Evolutionary conservation across 805 yeast species (phyloP), one percentile per base, ranked within the genome.

Genomic region (Saccharomycopsis sp.): DNA sequence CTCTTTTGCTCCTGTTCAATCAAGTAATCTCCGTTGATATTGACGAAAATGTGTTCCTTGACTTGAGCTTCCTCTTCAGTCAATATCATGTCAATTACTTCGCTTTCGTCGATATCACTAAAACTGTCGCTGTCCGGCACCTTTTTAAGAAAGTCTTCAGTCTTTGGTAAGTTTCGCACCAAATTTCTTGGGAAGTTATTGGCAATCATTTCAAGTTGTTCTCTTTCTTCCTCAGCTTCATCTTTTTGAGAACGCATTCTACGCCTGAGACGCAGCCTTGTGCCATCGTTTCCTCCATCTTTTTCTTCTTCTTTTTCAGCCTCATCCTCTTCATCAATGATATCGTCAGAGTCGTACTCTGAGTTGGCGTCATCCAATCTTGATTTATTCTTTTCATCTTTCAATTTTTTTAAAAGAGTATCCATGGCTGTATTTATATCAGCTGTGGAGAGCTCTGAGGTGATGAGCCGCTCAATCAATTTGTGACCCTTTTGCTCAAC

Each of bases 31-130:
- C 82, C 83, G 59, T 94, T 88, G 30, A 85, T 67, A 2, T 92
- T 88, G 40, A 82, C 77, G 97, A 98, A 92, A 3, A 88, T 74
- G 45, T 81, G 69, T 50, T 86, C 88, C 58, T 89, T 92, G 48
- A 80, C 56, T 42, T 63, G 68, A 8, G 78, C 69, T 48, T 88
- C 96, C 38, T 79, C 86, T 40, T 71, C 77, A 2, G 73, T 68
- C 36, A 92, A 64, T 32, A 84, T 54, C 25, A 77, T 67, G 0
- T 64, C 61, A 4, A 74, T 75, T 9, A 85, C 65, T 50, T 86
- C 95, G 10, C 77, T 89, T 54, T 87, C 96, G 50, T 84, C 94
- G 4, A 80, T 80, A 52, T 86, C 95, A 6, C 77, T 76, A 34
- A 80, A 65, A 37, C 75, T 65, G 2, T 71, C 80, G 36, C 74